Base-by-base conservation (phyloP, 164 flowering plant species). In the Amborella trichopoda region DNA sequence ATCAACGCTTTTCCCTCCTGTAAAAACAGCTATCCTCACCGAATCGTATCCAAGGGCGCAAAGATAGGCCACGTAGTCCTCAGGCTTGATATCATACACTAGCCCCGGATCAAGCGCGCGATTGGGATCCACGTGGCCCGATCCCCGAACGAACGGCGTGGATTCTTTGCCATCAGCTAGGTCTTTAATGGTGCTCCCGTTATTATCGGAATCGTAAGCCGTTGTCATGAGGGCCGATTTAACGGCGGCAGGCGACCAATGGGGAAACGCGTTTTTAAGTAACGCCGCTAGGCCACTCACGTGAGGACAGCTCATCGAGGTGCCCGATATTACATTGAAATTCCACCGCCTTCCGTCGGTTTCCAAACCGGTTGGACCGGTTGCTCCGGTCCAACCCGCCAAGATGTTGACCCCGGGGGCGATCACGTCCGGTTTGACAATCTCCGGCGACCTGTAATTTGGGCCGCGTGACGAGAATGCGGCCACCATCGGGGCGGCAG, bases 231-330 rank as follows among this genome's bases (percentile, higher is more conserved):
- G 61, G 14, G 96, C 96, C 3, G 96, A 93, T 32, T 87, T 84
- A 13, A 91, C 57, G 0, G 85, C 91, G 1, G 94, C 89, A 0
- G 96, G 83, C 12, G 73, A 60, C 94, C 95, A 91, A 20, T 44
- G 28, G 0, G 88, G 91, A 55, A 74, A 49, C 21, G 88, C 86
- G 44, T 70, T 71, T 0, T 76, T 56, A 3, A 91, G 85, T 72
- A 87, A 40, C 4, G 95, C 96, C n/a, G 94, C 96, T 18, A 87
- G 49, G 4, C 96, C 96, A 34, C 95, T 84, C 6, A 75, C 99
- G 36, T 88, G 99, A 1, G 96, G 96, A 56, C 95, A 88, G 26
- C 96, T 63, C 95, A 93, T 88, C 5, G 99, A 93, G 1, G 96
- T 93, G 27, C 99, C 96, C 0, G 99, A 81, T 1, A 82, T 76